Evolutionary conservation across 805 yeast species (phyloP), one percentile per base, ranked within the genome.

Genomic region (Deakozyma indianensis): DNA sequence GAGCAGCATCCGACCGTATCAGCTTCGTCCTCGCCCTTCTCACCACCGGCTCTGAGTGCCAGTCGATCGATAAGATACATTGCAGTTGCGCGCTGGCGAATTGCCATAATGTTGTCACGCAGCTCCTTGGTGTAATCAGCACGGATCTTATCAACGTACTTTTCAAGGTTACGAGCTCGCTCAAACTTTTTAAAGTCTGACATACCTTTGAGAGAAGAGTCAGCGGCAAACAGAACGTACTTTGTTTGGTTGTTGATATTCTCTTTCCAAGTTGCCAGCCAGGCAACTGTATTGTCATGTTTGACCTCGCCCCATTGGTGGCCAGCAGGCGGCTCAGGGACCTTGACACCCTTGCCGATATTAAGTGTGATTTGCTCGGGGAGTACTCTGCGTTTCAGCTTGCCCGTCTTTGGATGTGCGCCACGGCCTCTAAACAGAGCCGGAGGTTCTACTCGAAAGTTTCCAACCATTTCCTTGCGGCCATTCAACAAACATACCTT

Each of bases 1-100:
- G 96, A 88, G 65, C 97, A 90, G 64, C 97, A 90, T 41, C 97
- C 97, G 41, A 90, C 97, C 1, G 97, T 90, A 60, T 90, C 97
- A 2, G 97, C 97, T 60, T 88, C 96, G 53, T 90, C 97, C 2
- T 90, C 97, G 9, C 90, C 82, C 61, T 90, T 90, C 63, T 90
- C 96, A 55, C 96, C 96, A 60, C 96, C 96, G 1, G 96, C 96
- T 80, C 97, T 83, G 52, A 90, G 71, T 0, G 97, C 97, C 57
- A 90, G 80, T 2, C 81, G 78, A 66, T 90, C 97, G 57, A 90
- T 88, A 42, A 90, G 71, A 62, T 90, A 90, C 42, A 90, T 85
- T 2, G 96, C 96, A 1, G 92, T 85, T 3, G 96, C 96, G 56
- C 87, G 75, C 65, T 90, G 97, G 51, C 97, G 73, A 45, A 83